A percentile compares a stretch with the other conserved stretches of the same genome.
Conservation (phyloP, 2,329 filamentous ascomycete species). For the Epichloe aotearoae region DNA sequence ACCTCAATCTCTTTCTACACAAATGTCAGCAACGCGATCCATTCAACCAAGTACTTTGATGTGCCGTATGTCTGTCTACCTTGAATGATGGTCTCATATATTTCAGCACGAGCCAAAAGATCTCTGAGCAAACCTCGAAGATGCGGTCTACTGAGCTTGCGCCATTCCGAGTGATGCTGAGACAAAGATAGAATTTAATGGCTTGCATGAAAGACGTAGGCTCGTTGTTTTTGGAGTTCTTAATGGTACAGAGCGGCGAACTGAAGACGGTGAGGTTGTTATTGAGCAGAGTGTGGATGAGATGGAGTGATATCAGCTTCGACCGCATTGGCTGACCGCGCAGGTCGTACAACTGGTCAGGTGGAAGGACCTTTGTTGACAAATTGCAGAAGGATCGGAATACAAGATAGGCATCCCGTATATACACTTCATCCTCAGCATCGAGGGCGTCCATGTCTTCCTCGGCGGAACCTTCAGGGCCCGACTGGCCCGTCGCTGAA, state of each 20-base stretch:
- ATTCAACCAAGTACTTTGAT: background rate
- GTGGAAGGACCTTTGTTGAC: slow-evolving; percentile 78
- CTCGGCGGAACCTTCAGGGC: slow-evolving; percentile 38
- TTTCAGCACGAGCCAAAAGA: slow-evolving; percentile 96
- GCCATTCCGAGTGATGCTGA: slow-evolving; percentile 89
- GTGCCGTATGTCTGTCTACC: slow-evolving; percentile 33
- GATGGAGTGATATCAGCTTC: slow-evolving; percentile 86
- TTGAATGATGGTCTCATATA: slow-evolving; percentile 90
- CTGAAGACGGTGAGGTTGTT: slow-evolving; percentile 87
- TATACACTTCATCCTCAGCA: slow-evolving; percentile 85
- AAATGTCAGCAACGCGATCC: slow-evolving; percentile 13
- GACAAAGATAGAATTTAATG: slow-evolving; percentile 90
- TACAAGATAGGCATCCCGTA: slow-evolving; percentile 91
- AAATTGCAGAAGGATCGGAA: slow-evolving; percentile 97
- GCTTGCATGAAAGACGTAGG: slow-evolving; percentile 86
- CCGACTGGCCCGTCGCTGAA: slow-evolving; percentile 36
- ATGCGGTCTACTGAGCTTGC: slow-evolving; percentile 84
- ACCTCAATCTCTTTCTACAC: slow-evolving; percentile 87
- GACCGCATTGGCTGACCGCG: slow-evolving; percentile 95
- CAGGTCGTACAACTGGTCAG: slow-evolving; percentile 85
- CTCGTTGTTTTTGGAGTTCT: slow-evolving; percentile 77
- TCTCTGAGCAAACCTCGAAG: slow-evolving; percentile 91
- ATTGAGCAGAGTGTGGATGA: slow-evolving; percentile 89
- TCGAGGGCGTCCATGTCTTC: slow-evolving; percentile 49
- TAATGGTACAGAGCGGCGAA: slow-evolving; percentile 83